Evolutionary conservation across 331 rosid genomes (phyloP).

Genomic region (Malus hybrid): DNA sequence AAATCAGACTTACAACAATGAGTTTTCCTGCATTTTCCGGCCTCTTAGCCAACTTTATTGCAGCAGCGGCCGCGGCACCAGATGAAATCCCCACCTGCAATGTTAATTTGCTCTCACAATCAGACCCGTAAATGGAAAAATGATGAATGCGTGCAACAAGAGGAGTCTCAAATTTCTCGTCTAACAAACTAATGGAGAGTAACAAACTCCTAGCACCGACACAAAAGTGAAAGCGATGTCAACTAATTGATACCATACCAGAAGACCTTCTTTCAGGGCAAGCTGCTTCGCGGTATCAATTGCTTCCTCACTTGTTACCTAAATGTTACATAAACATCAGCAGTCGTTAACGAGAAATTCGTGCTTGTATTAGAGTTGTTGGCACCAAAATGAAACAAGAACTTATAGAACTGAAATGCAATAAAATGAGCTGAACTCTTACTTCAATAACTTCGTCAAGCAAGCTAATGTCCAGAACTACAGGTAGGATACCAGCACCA

Average conservation of each 20-base stretch:
- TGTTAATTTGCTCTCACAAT: too few relatives aligned
- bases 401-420: not conserved
- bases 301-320: constrained; percentile 71
- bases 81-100: constrained; percentile 64
- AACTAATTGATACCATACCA: constrained; percentile 16
- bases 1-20: not conserved
- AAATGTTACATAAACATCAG: constrained; percentile 3
- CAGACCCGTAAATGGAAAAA: too few relatives aligned
- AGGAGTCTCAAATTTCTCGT: too few relatives aligned
- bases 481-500: constrained; percentile 58
- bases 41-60: constrained; percentile 60
- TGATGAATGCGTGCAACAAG: too few relatives aligned
- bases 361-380: not conserved
- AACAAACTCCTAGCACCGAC: too few relatives aligned
- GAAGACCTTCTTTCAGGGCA: constrained; percentile 74
- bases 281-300: constrained; percentile 61
- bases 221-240: too few relatives aligned
- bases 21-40: constrained; percentile 78
- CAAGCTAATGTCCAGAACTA: constrained; percentile 43
- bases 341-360: constrained; percentile 1
- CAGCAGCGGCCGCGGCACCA: constrained; percentile 79
- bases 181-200: too few relatives aligned
- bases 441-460: constrained; percentile 72
- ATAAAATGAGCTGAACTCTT: constrained; percentile 9
- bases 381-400: not conserved